phyloP scores from a whole-genome alignment of 345 rosid species.

The Gossypium turneri region DNA sequence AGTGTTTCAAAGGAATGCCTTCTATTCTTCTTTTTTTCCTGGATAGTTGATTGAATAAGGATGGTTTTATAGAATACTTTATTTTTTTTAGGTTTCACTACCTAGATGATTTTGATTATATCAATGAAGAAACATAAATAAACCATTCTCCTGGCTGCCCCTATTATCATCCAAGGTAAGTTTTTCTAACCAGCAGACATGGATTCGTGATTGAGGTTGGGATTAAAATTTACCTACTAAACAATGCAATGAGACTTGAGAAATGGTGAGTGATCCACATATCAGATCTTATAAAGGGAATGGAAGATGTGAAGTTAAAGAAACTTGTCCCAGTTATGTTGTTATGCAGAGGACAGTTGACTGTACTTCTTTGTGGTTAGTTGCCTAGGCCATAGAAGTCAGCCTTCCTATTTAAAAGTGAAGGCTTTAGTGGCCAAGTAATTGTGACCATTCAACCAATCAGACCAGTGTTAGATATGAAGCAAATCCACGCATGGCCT shows the following conservation, averaged over 20 bases:
- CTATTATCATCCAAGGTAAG: background rate
- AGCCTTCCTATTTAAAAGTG: background rate
- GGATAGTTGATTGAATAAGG: background rate
- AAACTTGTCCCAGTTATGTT: background rate
- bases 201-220: background rate
- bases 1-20: background rate
- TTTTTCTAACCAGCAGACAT: background rate
- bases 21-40: too few species aligned
- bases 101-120: background rate
- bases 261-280: background rate
- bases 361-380: background rate
- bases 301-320: background rate
- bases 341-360: conserved; percentile 20
- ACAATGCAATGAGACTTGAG: background rate
- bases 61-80: background rate
- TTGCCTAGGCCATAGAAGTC: background rate
- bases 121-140: background rate
- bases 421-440: background rate
- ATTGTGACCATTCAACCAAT: background rate
- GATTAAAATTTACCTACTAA: background rate
- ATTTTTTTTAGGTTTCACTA: background rate
- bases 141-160: background rate
- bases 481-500: background rate
- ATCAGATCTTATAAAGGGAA: background rate
- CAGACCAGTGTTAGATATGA: background rate